phyloP scores from a whole-genome alignment of 768 basidiomycete genomes.

The Cyclocybe aegerita region DNA sequence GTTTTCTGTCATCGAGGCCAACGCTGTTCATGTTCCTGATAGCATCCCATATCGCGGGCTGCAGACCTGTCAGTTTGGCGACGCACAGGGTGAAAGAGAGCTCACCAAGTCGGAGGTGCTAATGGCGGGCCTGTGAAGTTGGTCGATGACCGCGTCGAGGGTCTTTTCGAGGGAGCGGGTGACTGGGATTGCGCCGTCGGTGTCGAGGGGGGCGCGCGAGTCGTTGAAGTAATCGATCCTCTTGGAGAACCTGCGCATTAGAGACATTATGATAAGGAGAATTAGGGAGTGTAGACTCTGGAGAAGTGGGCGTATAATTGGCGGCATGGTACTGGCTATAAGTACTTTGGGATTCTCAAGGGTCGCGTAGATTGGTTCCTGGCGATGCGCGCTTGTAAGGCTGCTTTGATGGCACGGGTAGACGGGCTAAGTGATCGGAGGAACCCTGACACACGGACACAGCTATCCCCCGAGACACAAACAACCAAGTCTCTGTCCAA shows the following conservation, averaged over 20 bases:
- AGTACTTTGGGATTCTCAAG: background rate
- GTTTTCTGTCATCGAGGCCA: constrained; percentile 58
- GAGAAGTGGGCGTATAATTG: background rate
- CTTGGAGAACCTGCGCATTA: constrained; percentile 22
- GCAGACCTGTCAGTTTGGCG: background rate
- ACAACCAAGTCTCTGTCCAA: too few species aligned
- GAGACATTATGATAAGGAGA: constrained; percentile 17
- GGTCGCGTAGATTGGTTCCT: background rate
- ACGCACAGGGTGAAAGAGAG: background rate
- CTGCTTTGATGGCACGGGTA: background rate
- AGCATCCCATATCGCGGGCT: constrained; percentile 54
- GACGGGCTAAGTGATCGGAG: background rate
- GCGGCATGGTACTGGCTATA: background rate
- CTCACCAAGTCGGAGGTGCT: constrained; percentile 29
- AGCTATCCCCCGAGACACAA: background rate
- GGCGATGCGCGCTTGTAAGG: constrained; percentile 10
- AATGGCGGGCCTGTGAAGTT: constrained; percentile 27
- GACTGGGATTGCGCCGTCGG: constrained; percentile 30
- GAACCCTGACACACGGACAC: background rate
- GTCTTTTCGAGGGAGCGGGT: constrained; percentile 20
- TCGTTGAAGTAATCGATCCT: constrained; percentile 22
- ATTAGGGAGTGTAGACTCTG: constrained; percentile 5
- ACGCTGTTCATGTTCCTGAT: constrained; percentile 35
- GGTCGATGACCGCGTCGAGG: constrained; percentile 26
- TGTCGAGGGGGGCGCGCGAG: constrained; percentile 28